Evolutionary conservation across 1,284 basidiomycete genomes (phyloP).

Genomic region (Ustilago lituana): DNA sequence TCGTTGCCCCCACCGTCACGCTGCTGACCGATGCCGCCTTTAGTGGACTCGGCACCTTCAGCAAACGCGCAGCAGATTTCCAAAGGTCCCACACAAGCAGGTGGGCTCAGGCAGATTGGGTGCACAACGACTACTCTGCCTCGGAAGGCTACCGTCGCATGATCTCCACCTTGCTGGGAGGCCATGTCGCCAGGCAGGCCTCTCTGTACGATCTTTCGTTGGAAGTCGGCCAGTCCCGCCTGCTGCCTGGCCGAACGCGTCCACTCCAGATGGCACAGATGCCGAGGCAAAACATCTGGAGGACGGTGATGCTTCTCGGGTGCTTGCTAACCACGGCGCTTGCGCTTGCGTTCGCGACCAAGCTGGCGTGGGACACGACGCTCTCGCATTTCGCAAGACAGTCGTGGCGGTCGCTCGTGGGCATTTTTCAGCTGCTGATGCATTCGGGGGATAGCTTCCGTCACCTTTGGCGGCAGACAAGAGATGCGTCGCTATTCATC

Average conservation of each 20-base stretch:
- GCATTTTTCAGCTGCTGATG: slow-evolving; percentile 28
- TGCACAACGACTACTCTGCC: slow-evolving; percentile 36
- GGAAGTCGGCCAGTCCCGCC: slow-evolving; percentile 8
- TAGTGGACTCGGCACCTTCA: slow-evolving; percentile 15
- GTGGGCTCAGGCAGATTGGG: slow-evolving; percentile 45
- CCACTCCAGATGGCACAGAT: slow-evolving; percentile 34
- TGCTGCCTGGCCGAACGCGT: slow-evolving; percentile 37
- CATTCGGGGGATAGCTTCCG: slow-evolving; percentile 28
- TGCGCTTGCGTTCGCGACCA: slow-evolving; percentile 24
- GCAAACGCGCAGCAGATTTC: slow-evolving; percentile 22
- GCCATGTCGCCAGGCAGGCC: slow-evolving; percentile 15
- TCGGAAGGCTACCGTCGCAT: slow-evolving; percentile 46
- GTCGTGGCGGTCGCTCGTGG: slow-evolving; percentile 28
- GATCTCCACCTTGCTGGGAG: slow-evolving; percentile 33
- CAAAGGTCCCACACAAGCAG: slow-evolving; percentile 18
- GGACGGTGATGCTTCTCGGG: slow-evolving; percentile 32
- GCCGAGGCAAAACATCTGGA: slow-evolving; percentile 15
- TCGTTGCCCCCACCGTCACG: slow-evolving; percentile 38
- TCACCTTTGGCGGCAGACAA: slow-evolving; percentile 29
- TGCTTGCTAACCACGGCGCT: slow-evolving; percentile 16
- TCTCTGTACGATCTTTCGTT: slow-evolving; percentile 33
- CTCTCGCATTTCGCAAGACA: slow-evolving; percentile 34
- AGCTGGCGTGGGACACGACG: slow-evolving; percentile 34
- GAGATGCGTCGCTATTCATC: slow-evolving; percentile 15
- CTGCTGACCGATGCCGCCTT: slow-evolving; percentile 25